Evolutionary conservation across 2,329 filamentous ascomycete species (phyloP), one percentile per base, ranked within the genome.

Genomic region (Didymellaceae sp.): DNA sequence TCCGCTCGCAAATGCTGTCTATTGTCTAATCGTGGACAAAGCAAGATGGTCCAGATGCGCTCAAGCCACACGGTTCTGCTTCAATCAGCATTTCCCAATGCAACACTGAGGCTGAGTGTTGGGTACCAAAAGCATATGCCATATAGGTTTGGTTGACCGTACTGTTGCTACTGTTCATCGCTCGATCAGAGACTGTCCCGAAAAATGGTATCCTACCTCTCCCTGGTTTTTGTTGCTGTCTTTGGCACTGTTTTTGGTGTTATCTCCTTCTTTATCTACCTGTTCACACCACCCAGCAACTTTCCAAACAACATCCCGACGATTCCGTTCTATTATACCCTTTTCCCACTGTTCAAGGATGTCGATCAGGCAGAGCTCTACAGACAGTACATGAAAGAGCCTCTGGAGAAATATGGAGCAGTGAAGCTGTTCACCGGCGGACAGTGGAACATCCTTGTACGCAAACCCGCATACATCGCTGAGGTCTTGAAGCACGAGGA

Each of bases 381-480:
- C 56, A 60, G 55, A 10, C 51, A 61, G 41, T 76, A 77, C 56
- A 68, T 78, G 33, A 67, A 74, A 28, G 57, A 65, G 43, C 75
- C 74, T 2, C 60, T 77, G 5, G 63, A 64, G 8, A 64, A 63
- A n/a, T 70, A 75, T 35, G 75, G 79, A 4, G 78, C 78, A 1
- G 78, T 80, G 14, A 75, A 78, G 47, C 65, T 81, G 21, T 81
- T 78, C 66, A 80, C 80, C 25, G 78, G 74, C 1, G 77, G 75
- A 0, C 73, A 72, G 31, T 81, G 79, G 79, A 80, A 78, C 37
- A 66, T 81, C 3, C 63, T 81, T 9, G 74, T 80, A 1, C 75
- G 74, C 37, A 72, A 72, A 4, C 78, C 79, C 1, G 58, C 71
- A 0, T 78, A 76, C 48, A 54, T 82, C 3, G 69, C 71, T 3